Base-by-base conservation (phyloP, 2,329 filamentous ascomycete species). In the Ophiocordyceps camponoti-leonardi region DNA sequence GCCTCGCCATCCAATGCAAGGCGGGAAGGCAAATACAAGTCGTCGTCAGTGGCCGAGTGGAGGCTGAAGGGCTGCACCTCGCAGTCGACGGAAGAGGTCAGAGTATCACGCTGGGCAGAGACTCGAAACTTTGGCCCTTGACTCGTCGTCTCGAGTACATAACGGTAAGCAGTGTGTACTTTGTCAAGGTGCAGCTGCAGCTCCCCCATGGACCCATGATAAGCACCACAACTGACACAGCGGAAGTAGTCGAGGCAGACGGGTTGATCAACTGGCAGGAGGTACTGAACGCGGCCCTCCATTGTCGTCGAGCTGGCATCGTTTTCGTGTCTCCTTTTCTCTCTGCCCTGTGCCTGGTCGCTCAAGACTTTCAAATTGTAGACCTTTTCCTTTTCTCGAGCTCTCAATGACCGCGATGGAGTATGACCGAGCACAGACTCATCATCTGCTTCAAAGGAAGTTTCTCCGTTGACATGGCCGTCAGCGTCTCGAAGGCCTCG, bases 331-430 rank as follows among this genome's bases (percentile, higher is more conserved):
- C 64, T 64, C 49, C 68, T 71, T 49, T 64, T 66, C 41, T 70
- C 68, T 51, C 66, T 72, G 4, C 74, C 73, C 44, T 73, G 67
- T 6, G 73, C 72, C 51, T 73, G 71, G 51, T 75, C 72, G 56
- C 70, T 78, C 16, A 79, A 59, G 13, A 70, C 62, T 54, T 77
- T 79, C 35, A 79, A 57, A 50, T 80, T 80, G 54, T 80, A 80
- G 20, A 67, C 66, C 48, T 71, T 70, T 46, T 67, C 68, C 40
- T 62, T 62, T 18, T 59, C 65, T 45, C 73, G 66, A 16, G 62
- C 59, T 41, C 73, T 66, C 18, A 75, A 57, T 1, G 69, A 68
- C 47, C 73, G 67, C 45, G 65, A 72, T 0, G 72, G 72, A 2
- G 72, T 76, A 14, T 64, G 60, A 18, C 72, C 69, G 23, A 67